Evolutionary conservation across 2,329 filamentous ascomycete genomes (phyloP), one percentile per base, ranked within the genome.

Genomic region (Claviceps sp.): DNA sequence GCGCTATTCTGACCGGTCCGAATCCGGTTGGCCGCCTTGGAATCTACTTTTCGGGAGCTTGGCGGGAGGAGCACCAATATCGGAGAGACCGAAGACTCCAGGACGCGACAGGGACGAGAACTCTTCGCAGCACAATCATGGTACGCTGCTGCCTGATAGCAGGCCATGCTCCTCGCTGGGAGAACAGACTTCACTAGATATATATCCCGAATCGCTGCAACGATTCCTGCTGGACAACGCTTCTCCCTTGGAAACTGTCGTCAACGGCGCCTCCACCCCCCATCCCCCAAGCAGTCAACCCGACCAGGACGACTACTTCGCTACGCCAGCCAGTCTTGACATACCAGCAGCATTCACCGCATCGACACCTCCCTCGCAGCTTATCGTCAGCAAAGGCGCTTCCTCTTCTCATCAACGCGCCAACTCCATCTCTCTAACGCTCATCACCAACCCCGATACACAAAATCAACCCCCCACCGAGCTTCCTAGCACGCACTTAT

Each of bases 231-330:
- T 34, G 30, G 30, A 34, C 30, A 34, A 4, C 9, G 30, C 9
- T 34, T 34, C 30, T 9, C 30, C 30, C 8, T 34, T 34, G 30
- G 30, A 34, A 34, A 34, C 56, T 11, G 61, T 58, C 37, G 47
- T 59, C 7, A 60, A 63, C 9, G 61, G 66, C n/a, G 61, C 65
- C 7, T 63, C 63, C 51, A 4, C 61, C 1, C 44, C 70, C 8
- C 48, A 60, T 20, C 69, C 70, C 7, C 64, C 68, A 18, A 67
- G 69, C 8, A 65, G 62, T 42, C 68, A 72, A 52, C 60, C 60
- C 18, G 54, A 65, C 26, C 67, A 63, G 7, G 76, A 77, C 45
- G 78, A 81, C 57, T 77, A 82, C 64, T 82, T 83, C 58, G 78
- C 78, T n/a, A 73, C 70, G 4, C 74, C 74, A 1, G 71, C 73